phyloP scores from a whole-genome alignment of 192 early-diverging fungal species.

The Dimargaris cristalligena region DNA sequence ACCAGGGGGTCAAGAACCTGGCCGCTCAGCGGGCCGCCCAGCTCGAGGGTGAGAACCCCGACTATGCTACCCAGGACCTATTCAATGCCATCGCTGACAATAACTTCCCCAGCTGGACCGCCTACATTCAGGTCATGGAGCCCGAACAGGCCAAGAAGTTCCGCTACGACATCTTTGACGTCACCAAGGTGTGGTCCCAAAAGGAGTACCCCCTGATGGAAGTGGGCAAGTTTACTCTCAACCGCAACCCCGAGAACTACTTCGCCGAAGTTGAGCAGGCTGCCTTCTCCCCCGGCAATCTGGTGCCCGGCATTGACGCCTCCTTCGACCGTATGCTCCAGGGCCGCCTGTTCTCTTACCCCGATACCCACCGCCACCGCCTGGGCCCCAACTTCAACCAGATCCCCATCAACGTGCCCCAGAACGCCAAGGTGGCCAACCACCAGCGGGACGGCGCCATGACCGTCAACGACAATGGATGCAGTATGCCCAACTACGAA shows the following conservation, averaged over 20 bases:
- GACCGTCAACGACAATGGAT: constrained; percentile 42
- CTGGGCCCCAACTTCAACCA: constrained; percentile 63
- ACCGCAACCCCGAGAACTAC: constrained; percentile 73
- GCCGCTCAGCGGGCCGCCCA: constrained; percentile 38
- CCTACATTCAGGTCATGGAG: constrained; percentile 58
- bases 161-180: constrained; percentile 62
- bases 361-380: constrained; percentile 74
- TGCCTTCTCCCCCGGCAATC: constrained; percentile 55
- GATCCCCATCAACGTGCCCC: constrained; percentile 68
- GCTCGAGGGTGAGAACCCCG: constrained; percentile 45
- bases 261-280: constrained; percentile 74
- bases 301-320: constrained; percentile 68
- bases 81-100: constrained; percentile 51
- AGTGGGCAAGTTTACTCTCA: constrained; percentile 58
- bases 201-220: constrained; percentile 58
- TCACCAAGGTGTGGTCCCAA: constrained; percentile 71
- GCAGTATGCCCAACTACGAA: constrained; percentile 48
- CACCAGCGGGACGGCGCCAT: constrained; percentile 64
- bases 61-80: constrained; percentile 59
- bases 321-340: constrained; percentile 70
- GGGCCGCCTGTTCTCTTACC: constrained; percentile 69
- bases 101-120: constrained; percentile 52
- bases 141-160: constrained; percentile 50
- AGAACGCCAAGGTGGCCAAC: constrained; percentile 34
- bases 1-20: constrained; percentile 62